Conservation (phyloP, 306 rosid genomes). For the Castanopsis chinensis region DNA sequence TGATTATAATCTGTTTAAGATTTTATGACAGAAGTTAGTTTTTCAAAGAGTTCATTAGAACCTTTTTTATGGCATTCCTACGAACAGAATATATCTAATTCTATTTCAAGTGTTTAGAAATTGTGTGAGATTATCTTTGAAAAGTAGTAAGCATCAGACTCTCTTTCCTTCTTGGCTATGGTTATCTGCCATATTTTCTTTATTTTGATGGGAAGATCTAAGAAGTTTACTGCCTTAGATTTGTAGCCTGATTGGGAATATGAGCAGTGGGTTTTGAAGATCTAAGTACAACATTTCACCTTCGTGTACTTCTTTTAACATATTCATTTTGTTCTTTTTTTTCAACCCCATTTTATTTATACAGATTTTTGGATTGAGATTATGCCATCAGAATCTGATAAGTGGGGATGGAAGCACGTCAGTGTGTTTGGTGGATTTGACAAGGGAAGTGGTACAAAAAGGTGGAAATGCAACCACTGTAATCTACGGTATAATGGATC, state of each 20-base stretch:
- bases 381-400: constrained; percentile 52
- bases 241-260: neutral
- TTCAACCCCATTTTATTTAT: constrained; percentile 10
- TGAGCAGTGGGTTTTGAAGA: neutral
- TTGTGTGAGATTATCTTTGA: neutral
- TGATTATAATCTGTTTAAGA: too few species aligned
- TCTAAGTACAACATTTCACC: neutral
- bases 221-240: neutral
- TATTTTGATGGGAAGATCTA: neutral
- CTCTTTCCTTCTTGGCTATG: neutral
- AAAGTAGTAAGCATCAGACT: neutral
- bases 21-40: too few species aligned
- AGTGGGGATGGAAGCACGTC: constrained; percentile 67
- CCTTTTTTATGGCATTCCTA: neutral
- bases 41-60: neutral
- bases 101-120: neutral
- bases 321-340: neutral
- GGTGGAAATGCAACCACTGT: constrained; percentile 71
- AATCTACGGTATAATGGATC: constrained; percentile 54
- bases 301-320: neutral
- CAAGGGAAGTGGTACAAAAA: constrained; percentile 61
- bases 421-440: constrained; percentile 65
- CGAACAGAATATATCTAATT: neutral
- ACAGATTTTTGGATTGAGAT: constrained; percentile 24
- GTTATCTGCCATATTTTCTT: neutral